Conservation (phyloP, 495 filamentous ascomycete species). For the Poronia punctata region DNA sequence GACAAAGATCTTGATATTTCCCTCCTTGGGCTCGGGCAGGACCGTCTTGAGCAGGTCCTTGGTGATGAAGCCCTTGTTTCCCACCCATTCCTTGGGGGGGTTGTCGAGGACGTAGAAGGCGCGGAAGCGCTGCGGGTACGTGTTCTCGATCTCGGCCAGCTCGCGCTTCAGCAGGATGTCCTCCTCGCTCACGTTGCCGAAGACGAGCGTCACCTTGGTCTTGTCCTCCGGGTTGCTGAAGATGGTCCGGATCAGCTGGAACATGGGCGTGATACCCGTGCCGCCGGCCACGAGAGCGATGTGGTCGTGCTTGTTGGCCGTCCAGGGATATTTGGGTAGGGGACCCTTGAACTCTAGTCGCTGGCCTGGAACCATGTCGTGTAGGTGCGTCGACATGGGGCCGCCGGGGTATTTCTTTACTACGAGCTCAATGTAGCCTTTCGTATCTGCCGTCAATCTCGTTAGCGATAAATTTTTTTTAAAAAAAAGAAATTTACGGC, state of each 20-base stretch:
- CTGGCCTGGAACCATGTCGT: conserved; percentile 73
- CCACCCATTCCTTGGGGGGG: conserved; percentile 72
- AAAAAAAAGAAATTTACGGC: no score
- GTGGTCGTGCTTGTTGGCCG: conserved; percentile 89
- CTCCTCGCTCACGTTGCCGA: conserved; percentile 77
- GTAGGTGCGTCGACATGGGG: conserved; percentile 84
- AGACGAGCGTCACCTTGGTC: conserved; percentile 92
- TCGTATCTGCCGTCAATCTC: conserved; percentile 38
- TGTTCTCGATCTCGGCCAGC: conserved; percentile 77
- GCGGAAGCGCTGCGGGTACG: conserved; percentile 85
- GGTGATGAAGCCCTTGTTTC: conserved; percentile 67
- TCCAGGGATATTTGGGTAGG: conserved; percentile 88
- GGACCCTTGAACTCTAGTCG: conserved; percentile 87
- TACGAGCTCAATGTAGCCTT: conserved; percentile 79
- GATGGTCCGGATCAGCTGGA: conserved; percentile 60
- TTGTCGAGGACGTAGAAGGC: conserved; percentile 87
- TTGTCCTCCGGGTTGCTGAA: conserved; percentile 93
- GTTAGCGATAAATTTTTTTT: no score
- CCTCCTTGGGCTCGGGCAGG: conserved; percentile 77
- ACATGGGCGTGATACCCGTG: conserved; percentile 83
- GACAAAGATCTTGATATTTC: conserved; percentile 87
- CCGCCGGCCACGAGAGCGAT: conserved; percentile 90
- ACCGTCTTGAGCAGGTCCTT: conserved; percentile 92
- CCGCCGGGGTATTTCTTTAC: conserved; percentile 87
- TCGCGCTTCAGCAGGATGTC: conserved; percentile 86